These are phyloP conservation scores for Pseudonitzschia multistriata DNA, from an alignment of 108 stramenopile genomes.

Conservation along the genomic window DNA sequence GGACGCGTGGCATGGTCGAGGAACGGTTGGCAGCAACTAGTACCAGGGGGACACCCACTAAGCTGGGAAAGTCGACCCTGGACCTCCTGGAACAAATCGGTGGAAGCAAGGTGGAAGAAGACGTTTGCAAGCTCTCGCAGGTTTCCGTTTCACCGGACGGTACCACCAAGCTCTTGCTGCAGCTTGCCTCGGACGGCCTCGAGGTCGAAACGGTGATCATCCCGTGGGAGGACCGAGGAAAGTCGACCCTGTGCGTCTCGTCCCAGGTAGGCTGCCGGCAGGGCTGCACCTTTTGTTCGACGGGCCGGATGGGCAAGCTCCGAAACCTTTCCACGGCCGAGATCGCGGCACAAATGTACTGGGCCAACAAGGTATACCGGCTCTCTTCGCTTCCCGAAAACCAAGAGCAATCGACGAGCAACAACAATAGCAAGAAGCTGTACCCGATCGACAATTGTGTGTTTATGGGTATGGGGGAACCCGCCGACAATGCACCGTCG, in stretches of 20 bases:
- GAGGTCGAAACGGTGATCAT: constrained; percentile 62
- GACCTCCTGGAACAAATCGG: background rate
- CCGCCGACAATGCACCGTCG: constrained; percentile 61
- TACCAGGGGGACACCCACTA: constrained; percentile 9
- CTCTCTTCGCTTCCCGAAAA: constrained; percentile 5
- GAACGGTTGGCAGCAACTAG: background rate
- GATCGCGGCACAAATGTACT: constrained; percentile 76
- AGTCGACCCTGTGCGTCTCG: constrained; percentile 70
- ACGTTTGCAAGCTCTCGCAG: constrained; percentile 26
- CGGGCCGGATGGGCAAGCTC: constrained; percentile 79
- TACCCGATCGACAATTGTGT: constrained; percentile 63
- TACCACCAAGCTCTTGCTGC: constrained; percentile 58
- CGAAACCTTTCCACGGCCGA: constrained; percentile 65
- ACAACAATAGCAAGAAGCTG: constrained; percentile 15
- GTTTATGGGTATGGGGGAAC: constrained; percentile 91
- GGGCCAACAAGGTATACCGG: constrained; percentile 58
- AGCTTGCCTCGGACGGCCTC: constrained; percentile 32
- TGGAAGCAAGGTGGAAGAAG: constrained; percentile 21
- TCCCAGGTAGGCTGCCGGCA: constrained; percentile 89
- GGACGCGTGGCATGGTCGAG: constrained; percentile 21
- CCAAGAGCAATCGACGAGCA: background rate
- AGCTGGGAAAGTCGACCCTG: constrained; percentile 13
- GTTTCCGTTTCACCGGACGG: constrained; percentile 43
- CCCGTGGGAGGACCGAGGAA: constrained; percentile 52
- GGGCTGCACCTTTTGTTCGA: constrained; percentile 87